Conservation (phyloP, 345 rosid species). For the Moricandia arvensis region DNA sequence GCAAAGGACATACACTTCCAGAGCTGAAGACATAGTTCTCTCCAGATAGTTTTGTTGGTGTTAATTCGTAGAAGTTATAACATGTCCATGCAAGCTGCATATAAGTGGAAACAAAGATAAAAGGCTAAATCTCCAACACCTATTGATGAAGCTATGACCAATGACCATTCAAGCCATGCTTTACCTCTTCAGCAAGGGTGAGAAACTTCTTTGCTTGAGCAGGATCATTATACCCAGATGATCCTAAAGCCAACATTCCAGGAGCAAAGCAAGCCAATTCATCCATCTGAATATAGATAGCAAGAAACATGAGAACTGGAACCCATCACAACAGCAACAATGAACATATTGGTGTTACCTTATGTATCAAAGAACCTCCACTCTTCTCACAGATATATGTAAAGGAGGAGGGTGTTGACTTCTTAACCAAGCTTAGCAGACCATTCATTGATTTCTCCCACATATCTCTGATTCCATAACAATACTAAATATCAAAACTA, state of each 20-base stretch:
- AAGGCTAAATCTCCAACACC: slow-evolving; percentile 2
- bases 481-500: background rate
- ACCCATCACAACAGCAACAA: background rate
- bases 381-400: slow-evolving; percentile 89
- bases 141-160: slow-evolving; percentile 16
- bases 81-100: slow-evolving; percentile 98
- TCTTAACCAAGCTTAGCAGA: slow-evolving; percentile 68
- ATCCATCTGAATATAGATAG: slow-evolving; percentile 70
- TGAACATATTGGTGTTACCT: slow-evolving; percentile 45
- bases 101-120: background rate
- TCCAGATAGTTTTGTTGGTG: slow-evolving; percentile 94
- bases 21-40: slow-evolving; percentile 87
- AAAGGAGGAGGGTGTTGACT: slow-evolving; percentile 79
- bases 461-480: slow-evolving; percentile 48
- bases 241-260: slow-evolving; percentile 72
- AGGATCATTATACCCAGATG: slow-evolving; percentile 63
- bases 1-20: slow-evolving; percentile 46
- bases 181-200: slow-evolving; percentile 92
- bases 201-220: slow-evolving; percentile 64
- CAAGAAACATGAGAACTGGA: background rate
- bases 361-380: slow-evolving; percentile 60
- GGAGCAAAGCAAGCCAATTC: slow-evolving; percentile 99
- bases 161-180: slow-evolving; percentile 11
- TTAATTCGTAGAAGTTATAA: slow-evolving; percentile 85
- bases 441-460: slow-evolving; percentile 99